phyloP scores from a whole-genome alignment of 768 basidiomycete species.

The Baorangia bicolor region DNA sequence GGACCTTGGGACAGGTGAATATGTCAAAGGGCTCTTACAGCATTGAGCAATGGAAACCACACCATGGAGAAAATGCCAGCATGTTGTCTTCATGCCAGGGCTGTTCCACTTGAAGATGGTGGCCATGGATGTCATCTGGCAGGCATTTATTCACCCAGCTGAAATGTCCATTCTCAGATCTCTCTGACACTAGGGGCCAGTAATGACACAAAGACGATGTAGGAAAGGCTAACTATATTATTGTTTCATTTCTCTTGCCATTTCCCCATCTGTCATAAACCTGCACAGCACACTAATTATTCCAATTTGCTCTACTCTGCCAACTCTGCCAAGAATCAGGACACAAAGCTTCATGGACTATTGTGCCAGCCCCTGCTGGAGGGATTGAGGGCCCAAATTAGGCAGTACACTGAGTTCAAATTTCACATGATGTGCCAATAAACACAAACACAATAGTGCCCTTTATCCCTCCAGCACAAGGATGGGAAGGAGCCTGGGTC shows the following conservation, averaged over 20 bases:
- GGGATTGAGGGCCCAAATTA: too few relatives aligned
- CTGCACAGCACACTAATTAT: too few relatives aligned
- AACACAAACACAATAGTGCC: too few relatives aligned
- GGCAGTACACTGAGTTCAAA: too few relatives aligned
- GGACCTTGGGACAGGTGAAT: not conserved
- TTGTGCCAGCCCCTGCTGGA: too few relatives aligned
- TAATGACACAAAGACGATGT: not conserved
- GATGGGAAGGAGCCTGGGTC: too few relatives aligned
- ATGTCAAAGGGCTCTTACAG: not conserved
- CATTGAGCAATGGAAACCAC: constrained; percentile 8
- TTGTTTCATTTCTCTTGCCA: too few relatives aligned
- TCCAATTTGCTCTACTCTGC: too few relatives aligned
- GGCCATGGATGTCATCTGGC: constrained; percentile 21
- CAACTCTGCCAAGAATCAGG: too few relatives aligned
- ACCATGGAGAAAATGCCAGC: constrained; percentile 30
- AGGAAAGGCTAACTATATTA: not conserved
- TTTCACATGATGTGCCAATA: too few relatives aligned
- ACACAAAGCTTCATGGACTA: too few relatives aligned
- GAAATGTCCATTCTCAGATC: not conserved
- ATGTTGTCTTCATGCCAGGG: constrained; percentile 33
- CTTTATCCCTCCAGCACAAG: too few relatives aligned
- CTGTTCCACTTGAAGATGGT: constrained; percentile 39
- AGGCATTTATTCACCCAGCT: constrained; percentile 6
- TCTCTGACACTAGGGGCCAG: not conserved
- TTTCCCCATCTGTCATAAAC: not conserved